Evolutionary conservation across 176 grass and related monocot genomes (phyloP), one percentile per base, ranked within the genome.

Genomic region (Carex scoparia): DNA sequence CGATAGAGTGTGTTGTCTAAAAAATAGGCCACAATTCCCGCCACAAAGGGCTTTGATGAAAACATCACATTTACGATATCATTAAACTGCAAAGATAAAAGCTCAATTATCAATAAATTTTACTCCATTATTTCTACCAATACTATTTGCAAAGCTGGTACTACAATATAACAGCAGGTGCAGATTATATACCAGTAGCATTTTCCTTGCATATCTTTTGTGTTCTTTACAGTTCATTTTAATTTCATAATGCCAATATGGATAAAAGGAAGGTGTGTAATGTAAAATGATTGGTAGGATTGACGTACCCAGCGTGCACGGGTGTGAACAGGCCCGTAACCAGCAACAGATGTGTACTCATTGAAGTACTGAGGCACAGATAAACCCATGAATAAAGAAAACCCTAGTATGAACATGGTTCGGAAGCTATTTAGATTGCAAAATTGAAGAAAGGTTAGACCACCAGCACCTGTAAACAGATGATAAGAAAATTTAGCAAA

Each of bases 321-420:
- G 18, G 93, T 96, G 80, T 99, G 97, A 60, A 96, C 91, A 57
- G 97, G 97, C 54, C 97, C 97, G 67, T 88, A 99, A 65, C 93
- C 93, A 83, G 97, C 97, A 8, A 96, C 91, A 35, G 97, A 96
- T 15, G 97, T 99, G 86, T 96, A 99, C 81, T 99, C 97, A 0
- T 99, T 99, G 81, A 99, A 99, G 81, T 99, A 99, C 69, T 99
- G 97, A 38, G 97, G 97, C 89, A 96, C 89, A 74, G 97, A 99
- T 53, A 99, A 65, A 83, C 97, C 97, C 93, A 99, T 88, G 64
- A 99, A 99, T 81, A 99, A 27, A 70, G 97, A 91, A 78, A 99
- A 99, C 54, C 97, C 97, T 30, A 99, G 68, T 84, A 99, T 99
- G 91, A 99, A 99, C 84, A 92, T 94, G 13, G 97, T 99, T 60